Conservation (phyloP, 2,329 filamentous ascomycete genomes). For the Aspergillus sp. region DNA sequence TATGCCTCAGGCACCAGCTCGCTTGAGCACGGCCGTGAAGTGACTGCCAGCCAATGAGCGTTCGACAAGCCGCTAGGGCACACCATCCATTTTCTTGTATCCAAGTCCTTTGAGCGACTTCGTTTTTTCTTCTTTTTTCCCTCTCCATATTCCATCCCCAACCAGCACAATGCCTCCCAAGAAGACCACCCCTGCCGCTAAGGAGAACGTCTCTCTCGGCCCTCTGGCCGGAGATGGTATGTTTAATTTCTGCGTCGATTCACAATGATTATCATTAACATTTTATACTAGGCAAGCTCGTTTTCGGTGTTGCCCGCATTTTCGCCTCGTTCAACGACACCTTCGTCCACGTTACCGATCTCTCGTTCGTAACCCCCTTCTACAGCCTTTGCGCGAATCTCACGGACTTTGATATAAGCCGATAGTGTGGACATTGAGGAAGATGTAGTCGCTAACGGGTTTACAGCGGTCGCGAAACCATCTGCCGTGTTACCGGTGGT, state of each 20-base stretch:
- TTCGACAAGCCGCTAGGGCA: conserved; percentile 27
- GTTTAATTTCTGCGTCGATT: not conserved
- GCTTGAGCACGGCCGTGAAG: conserved; percentile 18
- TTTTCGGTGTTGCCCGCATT: conserved; percentile 97
- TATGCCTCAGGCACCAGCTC: conserved; percentile 7
- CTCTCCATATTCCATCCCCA: conserved; percentile 37
- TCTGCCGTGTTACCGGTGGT: conserved; percentile 98
- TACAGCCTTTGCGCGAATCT: too few species aligned
- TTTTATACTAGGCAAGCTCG: conserved; percentile 69
- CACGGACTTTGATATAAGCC: too few species aligned
- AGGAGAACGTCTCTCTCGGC: conserved; percentile 98
- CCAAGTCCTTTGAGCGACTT: conserved; percentile 10
- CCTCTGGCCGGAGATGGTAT: conserved; percentile 93
- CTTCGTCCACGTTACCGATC: conserved; percentile 99
- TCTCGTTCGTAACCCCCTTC: conserved; percentile 58
- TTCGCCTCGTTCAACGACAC: conserved; percentile 93
- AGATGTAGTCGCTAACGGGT: conserved; percentile 6
- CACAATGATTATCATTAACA: too few species aligned
- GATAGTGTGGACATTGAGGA: not conserved
- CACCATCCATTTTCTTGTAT: conserved; percentile 27
- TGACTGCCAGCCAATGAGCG: conserved; percentile 23
- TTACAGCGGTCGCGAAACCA: conserved; percentile 95
- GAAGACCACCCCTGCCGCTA: conserved; percentile 67
- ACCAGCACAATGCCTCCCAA: conserved; percentile 82
- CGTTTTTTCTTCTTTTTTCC: conserved; percentile 22